Percentiles rank a stretch among this genome's conserved stretches.
Evolutionary conservation across 2,329 filamentous ascomycete species (phyloP).

Genomic region (Aspergillus fumigatus): DNA sequence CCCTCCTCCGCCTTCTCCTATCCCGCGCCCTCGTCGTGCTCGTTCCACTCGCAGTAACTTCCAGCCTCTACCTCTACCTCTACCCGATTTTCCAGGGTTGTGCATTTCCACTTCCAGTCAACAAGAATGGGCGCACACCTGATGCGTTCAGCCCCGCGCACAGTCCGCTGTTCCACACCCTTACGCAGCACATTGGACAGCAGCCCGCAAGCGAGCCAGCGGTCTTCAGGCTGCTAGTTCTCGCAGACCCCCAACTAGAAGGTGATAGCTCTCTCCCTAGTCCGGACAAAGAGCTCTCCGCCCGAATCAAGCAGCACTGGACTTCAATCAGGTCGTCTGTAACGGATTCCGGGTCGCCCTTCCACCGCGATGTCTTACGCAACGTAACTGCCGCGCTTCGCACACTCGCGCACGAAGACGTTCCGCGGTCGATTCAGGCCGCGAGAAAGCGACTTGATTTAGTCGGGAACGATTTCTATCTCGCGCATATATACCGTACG

Average conservation of each 20-base stretch:
- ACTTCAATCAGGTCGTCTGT: slow-evolving; percentile 11
- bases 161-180: slow-evolving; percentile 29
- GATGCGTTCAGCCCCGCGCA: neutral
- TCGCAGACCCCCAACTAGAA: slow-evolving; percentile 91
- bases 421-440: slow-evolving; percentile 62
- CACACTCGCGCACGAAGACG: slow-evolving; percentile 58
- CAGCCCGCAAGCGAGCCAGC: slow-evolving; percentile 40
- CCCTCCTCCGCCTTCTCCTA: slow-evolving; percentile 46
- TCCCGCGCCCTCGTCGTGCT: slow-evolving; percentile 46
- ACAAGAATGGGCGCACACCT: slow-evolving; percentile 3
- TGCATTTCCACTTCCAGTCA: slow-evolving; percentile 61
- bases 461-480: slow-evolving; percentile 89
- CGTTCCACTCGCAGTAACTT: slow-evolving; percentile 63
- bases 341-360: slow-evolving; percentile 11
- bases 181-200: slow-evolving; percentile 33
- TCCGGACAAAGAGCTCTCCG: slow-evolving; percentile 42
- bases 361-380: slow-evolving; percentile 16
- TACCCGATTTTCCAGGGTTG: slow-evolving; percentile 80
- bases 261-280: slow-evolving; percentile 77
- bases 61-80: slow-evolving; percentile 76
- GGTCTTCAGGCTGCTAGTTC: slow-evolving; percentile 79
- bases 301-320: slow-evolving; percentile 39
- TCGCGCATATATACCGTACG: slow-evolving; percentile 85
- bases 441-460: slow-evolving; percentile 79
- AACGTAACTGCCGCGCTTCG: slow-evolving; percentile 20